Percentiles rank a stretch among this genome's conserved stretches.
Evolutionary conservation across 306 rosid species (phyloP).

Genomic region (Casuarina equisetifolia): DNA sequence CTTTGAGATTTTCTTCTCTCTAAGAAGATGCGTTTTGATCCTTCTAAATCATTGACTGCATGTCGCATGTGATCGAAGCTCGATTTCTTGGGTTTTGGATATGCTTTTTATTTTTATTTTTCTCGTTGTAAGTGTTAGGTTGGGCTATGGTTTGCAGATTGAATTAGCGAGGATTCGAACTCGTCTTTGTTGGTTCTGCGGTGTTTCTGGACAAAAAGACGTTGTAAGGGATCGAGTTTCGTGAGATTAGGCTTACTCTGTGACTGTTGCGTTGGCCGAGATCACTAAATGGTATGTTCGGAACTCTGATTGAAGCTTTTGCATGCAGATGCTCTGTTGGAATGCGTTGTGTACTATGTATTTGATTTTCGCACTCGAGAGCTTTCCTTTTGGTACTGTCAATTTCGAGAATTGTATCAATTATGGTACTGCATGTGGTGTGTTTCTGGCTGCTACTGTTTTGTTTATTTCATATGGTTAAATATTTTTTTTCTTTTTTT

Average conservation of each 20-base stretch:
- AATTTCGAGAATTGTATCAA: background rate
- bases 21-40: conserved; percentile 2
- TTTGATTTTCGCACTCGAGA: background rate
- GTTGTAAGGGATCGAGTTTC: conserved; percentile 26
- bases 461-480: background rate
- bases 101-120: background rate
- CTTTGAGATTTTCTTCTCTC: background rate
- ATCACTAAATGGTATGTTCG: conserved; percentile 46
- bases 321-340: conserved; percentile 22
- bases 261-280: conserved; percentile 11
- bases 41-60: conserved; percentile 11
- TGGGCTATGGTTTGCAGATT: conserved; percentile 17
- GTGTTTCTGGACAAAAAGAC: conserved; percentile 11
- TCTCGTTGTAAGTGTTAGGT: conserved; percentile 18
- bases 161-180: conserved; percentile 17
- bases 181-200: conserved; percentile 28
- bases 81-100: conserved; percentile 14
- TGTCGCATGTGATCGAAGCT: conserved; percentile 20
- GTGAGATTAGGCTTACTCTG: conserved; percentile 25
- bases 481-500: background rate
- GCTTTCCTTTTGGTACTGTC: conserved; percentile 1
- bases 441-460: background rate
- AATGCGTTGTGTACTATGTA: background rate
- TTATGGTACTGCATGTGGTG: conserved; percentile 7
- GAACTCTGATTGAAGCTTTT: conserved; percentile 23